Conservation (phyloP, 352 stramenopile species). For the Halophytophthora batemanensis region DNA sequence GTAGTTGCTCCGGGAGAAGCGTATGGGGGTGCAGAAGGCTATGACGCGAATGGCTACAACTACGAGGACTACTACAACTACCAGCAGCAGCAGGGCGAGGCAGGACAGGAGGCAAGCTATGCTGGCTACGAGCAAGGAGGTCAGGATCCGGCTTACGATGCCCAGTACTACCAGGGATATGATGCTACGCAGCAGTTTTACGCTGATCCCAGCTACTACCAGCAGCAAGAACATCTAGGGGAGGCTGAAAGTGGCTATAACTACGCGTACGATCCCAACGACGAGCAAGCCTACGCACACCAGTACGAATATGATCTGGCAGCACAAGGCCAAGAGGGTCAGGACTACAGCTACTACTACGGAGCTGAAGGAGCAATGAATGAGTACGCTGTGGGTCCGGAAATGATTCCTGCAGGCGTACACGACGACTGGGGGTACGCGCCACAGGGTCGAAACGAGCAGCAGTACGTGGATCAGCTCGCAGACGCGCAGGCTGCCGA, state of each 20-base stretch:
- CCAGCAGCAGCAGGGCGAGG: background rate
- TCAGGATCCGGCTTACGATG: conserved; percentile 1
- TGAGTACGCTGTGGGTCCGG: no score
- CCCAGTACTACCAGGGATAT: conserved; percentile 5
- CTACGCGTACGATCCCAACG: background rate
- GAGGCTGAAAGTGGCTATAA: background rate
- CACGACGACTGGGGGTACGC: no score
- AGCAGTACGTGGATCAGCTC: conserved; percentile 23
- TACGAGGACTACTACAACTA: conserved; percentile 16
- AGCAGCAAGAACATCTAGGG: conserved; percentile 5
- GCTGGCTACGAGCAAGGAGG: conserved; percentile 5
- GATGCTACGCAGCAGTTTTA: conserved; percentile 11
- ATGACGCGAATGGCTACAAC: conserved; percentile 9
- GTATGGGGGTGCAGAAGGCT: conserved; percentile 15
- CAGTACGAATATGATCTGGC: conserved; percentile 11
- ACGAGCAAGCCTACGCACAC: conserved; percentile 3
- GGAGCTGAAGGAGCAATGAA: background rate
- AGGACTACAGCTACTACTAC: conserved; percentile 14
- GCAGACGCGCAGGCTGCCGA: conserved; percentile 12
- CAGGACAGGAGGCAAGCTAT: background rate
- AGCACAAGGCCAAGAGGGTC: background rate
- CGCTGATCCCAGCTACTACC: conserved; percentile 4
- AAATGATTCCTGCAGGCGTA: no score
- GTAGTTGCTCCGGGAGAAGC: background rate
- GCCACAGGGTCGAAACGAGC: background rate